Percentiles rank a stretch among this genome's conserved stretches.
phyloP scores from a whole-genome alignment of 345 rosid species.

The Euphorbia tirucalli region DNA sequence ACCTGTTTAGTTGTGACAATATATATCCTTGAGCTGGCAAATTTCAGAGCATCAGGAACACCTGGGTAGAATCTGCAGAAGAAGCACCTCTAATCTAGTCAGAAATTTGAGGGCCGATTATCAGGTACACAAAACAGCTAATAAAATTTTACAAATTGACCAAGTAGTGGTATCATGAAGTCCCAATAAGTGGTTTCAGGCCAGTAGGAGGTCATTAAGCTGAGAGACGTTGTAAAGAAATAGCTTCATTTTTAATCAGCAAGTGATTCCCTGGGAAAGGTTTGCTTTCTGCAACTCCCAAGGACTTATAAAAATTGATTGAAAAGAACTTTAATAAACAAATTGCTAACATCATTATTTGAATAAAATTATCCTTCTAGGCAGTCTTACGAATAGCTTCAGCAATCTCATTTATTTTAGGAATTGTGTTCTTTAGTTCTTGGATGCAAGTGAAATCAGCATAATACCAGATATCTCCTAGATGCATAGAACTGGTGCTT shows the following conservation, averaged over 20 bases:
- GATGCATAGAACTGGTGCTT: background rate
- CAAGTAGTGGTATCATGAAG: background rate
- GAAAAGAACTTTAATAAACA: background rate
- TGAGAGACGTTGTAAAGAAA: background rate
- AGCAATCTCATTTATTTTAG: background rate
- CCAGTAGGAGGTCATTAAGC: background rate
- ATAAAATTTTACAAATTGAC: background rate
- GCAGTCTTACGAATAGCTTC: background rate
- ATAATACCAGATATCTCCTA: background rate
- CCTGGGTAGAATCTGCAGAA: constrained; percentile 81
- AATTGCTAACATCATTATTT: background rate
- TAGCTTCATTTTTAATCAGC: background rate
- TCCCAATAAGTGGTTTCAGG: background rate
- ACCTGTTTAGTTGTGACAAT: constrained; percentile 94
- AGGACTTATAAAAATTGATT: background rate
- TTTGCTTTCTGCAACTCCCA: background rate
- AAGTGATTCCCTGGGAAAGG: background rate
- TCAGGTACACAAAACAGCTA: constrained; percentile 1
- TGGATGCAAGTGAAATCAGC: background rate
- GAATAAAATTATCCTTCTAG: background rate
- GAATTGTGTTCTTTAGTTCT: background rate
- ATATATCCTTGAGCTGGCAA: constrained; percentile 76
- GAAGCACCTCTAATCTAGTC: constrained; percentile 9
- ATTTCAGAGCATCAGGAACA: constrained; percentile 74
- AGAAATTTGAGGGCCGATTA: constrained; percentile 1